A percentile compares a stretch with the other conserved stretches of the same genome.
These are phyloP conservation scores for Kodamaea leandrae DNA, from an alignment of 805 yeast species.

Conservation along the genomic window DNA sequence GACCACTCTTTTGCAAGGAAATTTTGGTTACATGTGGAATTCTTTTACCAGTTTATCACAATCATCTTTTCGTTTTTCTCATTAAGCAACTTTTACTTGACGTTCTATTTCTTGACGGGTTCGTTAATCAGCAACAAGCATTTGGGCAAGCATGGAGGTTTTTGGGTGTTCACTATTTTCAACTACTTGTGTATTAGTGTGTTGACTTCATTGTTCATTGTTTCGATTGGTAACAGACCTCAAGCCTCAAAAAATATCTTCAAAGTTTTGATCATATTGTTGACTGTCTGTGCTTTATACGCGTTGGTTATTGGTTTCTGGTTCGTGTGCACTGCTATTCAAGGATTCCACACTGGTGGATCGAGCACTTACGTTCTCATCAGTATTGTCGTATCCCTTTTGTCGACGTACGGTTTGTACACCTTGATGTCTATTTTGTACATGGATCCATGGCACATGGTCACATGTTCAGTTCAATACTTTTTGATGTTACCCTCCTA, in stretches of 20 bases:
- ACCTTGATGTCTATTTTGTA: conserved; percentile 77
- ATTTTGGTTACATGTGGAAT: conserved; percentile 25
- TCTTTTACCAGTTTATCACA: conserved; percentile 22
- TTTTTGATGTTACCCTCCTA: conserved; percentile 87
- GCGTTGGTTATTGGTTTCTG: conserved; percentile 80
- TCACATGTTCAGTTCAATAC: conserved; percentile 85
- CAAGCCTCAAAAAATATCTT: conserved; percentile 88
- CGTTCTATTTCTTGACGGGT: conserved; percentile 55
- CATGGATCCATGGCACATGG: conserved; percentile 94
- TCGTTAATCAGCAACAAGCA: conserved; percentile 50
- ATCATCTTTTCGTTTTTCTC: conserved; percentile 25
- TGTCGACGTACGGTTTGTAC: conserved; percentile 91
- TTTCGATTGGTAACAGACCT: conserved; percentile 96
- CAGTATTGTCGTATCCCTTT: conserved; percentile 77
- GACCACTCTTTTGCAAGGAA: conserved; percentile 23
- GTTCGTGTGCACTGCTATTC: conserved; percentile 61
- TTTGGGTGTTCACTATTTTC: conserved; percentile 78
- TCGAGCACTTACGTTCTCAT: conserved; percentile 52
- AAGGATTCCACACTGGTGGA: conserved; percentile 39
- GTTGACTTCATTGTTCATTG: conserved; percentile 82
- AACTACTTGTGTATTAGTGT: conserved; percentile 82
- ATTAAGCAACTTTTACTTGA: conserved; percentile 27
- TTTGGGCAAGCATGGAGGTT: conserved; percentile 70
- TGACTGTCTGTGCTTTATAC: conserved; percentile 78
- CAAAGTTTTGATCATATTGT: conserved; percentile 63